Evolutionary conservation across 148 eudicot species (phyloP).

Genomic region (Talinum fruticosum): DNA sequence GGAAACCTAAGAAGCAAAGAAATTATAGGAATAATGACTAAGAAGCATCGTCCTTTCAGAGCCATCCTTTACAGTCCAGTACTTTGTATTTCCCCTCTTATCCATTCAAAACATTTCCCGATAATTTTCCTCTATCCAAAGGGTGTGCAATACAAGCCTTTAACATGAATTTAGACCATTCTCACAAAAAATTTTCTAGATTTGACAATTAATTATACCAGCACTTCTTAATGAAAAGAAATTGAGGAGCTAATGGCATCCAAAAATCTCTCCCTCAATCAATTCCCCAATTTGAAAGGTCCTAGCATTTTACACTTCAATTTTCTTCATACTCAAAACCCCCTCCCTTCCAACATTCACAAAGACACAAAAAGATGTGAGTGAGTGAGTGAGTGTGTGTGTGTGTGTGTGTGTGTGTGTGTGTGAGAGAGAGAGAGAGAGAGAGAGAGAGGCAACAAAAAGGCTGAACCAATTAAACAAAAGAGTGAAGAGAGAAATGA

Average conservation of each 20-base stretch:
- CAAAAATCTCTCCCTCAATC: background rate
- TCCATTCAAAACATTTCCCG: background rate
- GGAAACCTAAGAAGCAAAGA: background rate
- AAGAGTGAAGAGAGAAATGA: background rate
- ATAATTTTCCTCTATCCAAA: background rate
- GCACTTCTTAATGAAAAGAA: background rate
- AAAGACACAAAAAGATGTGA: too few species aligned
- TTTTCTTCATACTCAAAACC: background rate
- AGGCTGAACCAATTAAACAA: background rate
- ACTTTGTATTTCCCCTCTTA: background rate
- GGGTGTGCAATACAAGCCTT: background rate
- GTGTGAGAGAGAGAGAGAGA: too few species aligned
- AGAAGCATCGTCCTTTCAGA: background rate
- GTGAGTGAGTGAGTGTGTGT: too few species aligned
- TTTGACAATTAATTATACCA: background rate
- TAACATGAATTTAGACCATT: slow-evolving; percentile 5
- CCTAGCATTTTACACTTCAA: background rate
- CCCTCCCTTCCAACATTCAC: background rate
- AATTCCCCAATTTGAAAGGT: too few species aligned
- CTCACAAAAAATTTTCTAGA: background rate
- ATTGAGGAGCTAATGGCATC: background rate
- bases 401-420: too few species aligned
- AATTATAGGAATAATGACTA: background rate
- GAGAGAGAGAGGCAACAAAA: too few species aligned
- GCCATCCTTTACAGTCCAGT: background rate